Base-by-base conservation (phyloP, 2,329 filamentous ascomycete genomes). In the Neofusicoccum cordaticola region DNA sequence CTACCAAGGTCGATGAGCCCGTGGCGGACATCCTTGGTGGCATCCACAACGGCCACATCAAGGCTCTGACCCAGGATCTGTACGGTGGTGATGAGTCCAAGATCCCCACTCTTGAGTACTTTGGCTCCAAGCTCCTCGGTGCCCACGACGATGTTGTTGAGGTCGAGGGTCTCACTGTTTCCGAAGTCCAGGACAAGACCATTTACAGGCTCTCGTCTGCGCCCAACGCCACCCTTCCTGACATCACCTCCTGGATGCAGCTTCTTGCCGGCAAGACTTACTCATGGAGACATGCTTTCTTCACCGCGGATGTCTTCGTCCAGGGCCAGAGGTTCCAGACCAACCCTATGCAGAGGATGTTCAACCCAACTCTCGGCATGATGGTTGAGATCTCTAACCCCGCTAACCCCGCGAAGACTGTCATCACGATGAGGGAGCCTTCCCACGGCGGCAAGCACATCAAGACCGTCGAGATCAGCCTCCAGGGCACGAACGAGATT, bases 271-370 rank as follows among this genome's bases (percentile, higher is more conserved):
- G 95, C 17, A 86, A 88, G 56, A 88, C 85, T 66, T 91, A 93
- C 73, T 97, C 91, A 57, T 99, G 95, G 95, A 88, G 94, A 66
- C 92, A 97, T 74, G 95, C 95, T 34, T 87, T 99, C 66, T 94
- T 99, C 79, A 92, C 92, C 66, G 90, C 93, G 0, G 94, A 99
- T 70, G 90, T 97, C 34, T 89, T 97, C 69, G 91, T 97, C 4
- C 95, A 99, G 78, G 95, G 93, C 15, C 90, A 97, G 77, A 93
- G 96, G 74, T 98, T 97, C 82, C 92, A 98, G 82, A 96, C 92
- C 65, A 99, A 99, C 80, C 96, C 95, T 0, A 90, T 97, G 81
- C 90, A 89, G 75, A 89, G 94, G 64, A 93, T 99, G 66, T 94
- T 98, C 69, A 89, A 91, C 11, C 95, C 95, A 13, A 86, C 88